Conservation (phyloP, 2,329 filamentous ascomycete species). For the Cephalotrichum gorgonifer region DNA sequence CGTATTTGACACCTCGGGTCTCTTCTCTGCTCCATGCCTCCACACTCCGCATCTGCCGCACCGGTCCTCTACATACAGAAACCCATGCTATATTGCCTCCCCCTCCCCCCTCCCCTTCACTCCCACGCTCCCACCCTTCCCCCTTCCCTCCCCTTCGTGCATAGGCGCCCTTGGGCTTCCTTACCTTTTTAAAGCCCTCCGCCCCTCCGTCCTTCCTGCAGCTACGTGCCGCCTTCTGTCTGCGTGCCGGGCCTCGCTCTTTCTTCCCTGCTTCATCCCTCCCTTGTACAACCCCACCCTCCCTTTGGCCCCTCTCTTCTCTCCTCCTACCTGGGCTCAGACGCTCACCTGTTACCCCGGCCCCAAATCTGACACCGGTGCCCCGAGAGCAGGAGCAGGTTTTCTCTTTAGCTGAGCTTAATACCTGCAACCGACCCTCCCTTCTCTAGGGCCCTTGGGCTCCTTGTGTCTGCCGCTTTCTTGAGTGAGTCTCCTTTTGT, state of each 20-base stretch:
- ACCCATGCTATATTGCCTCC: slow-evolving; percentile 1
- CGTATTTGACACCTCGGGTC: slow-evolving; percentile 2
- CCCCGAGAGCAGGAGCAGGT: no score
- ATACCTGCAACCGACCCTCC: not conserved
- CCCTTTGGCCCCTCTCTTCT: not conserved
- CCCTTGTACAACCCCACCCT: slow-evolving; percentile 1
- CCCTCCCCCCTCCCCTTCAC: not conserved
- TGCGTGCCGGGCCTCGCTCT: not conserved
- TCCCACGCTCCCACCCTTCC: not conserved
- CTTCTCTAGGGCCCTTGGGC: not conserved
- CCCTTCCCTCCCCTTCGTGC: not conserved
- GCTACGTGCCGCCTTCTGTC: not conserved
- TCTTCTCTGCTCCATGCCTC: no score
- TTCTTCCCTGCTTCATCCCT: slow-evolving; percentile 2
- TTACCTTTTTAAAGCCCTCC: not conserved
- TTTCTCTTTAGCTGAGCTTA: no score
- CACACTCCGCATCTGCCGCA: slow-evolving; percentile 1
- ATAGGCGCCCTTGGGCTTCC: not conserved
- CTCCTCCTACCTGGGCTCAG: not conserved
- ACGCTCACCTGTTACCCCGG: not conserved
- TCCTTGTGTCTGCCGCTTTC: not conserved
- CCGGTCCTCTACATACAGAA: slow-evolving; percentile 2
- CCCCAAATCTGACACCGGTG: not conserved
- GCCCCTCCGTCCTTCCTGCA: not conserved
- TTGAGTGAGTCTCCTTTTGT: slow-evolving; percentile 3